A percentile compares a stretch with the other conserved stretches of the same genome.
phyloP scores from a whole-genome alignment of 768 basidiomycete species.

The Cytidiella melzeri region DNA sequence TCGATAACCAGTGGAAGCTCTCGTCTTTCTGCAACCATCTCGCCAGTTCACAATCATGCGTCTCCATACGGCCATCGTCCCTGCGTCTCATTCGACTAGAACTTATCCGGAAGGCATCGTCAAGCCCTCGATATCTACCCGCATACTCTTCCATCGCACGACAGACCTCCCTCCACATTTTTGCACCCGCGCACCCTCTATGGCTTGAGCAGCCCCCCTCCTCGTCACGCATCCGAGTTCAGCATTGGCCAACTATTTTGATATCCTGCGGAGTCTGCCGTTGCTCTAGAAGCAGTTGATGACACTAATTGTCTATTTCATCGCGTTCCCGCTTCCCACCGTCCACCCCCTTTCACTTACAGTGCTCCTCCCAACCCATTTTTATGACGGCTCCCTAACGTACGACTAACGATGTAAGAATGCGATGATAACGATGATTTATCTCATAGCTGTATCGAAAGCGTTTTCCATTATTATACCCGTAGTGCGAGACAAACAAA shows the following conservation, averaged over 20 bases:
- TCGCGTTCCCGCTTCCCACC: neutral
- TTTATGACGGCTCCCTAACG: neutral
- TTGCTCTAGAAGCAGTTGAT: neutral
- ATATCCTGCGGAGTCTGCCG: neutral
- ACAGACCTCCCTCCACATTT: too few relatives aligned
- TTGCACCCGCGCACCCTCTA: too few relatives aligned
- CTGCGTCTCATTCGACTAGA: neutral
- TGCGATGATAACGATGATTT: neutral
- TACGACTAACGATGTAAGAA: neutral
- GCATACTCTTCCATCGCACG: neutral
- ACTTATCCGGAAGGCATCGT: too few relatives aligned
- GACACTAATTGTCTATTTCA: neutral
- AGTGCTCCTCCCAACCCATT: neutral
- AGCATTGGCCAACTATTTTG: neutral
- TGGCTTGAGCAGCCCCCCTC: too few relatives aligned
- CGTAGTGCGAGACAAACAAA: too few relatives aligned
- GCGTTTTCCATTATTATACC: neutral
- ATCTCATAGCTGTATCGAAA: neutral
- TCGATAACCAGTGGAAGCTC: neutral
- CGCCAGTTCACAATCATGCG: constrained; percentile 2
- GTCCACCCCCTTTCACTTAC: neutral
- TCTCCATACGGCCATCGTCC: neutral
- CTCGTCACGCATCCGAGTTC: neutral
- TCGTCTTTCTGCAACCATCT: neutral
- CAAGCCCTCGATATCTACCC: too few relatives aligned